A percentile compares a stretch with the other conserved stretches of the same genome.
These are phyloP conservation scores for Phytophthora europaea DNA, from an alignment of 352 stramenopile genomes.

Conservation along the genomic window DNA sequence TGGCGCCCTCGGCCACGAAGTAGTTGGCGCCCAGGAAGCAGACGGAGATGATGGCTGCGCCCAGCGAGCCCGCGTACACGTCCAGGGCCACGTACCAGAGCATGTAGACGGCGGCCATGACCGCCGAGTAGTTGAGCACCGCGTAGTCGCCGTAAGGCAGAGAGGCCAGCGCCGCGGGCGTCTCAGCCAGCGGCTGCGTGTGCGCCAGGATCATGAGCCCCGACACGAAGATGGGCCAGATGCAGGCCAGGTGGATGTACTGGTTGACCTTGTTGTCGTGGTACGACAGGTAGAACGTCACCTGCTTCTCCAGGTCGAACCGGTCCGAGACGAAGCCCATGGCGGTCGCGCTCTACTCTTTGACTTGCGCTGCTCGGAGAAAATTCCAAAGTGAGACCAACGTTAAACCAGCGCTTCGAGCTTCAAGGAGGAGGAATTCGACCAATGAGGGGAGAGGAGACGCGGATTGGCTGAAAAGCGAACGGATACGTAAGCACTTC, in stretches of 20 bases:
- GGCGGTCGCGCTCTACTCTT: not conserved
- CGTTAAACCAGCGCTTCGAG: slow-evolving; percentile 12
- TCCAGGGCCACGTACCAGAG: slow-evolving; percentile 86
- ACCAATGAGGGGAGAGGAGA: not conserved
- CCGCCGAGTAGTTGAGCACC: slow-evolving; percentile 70
- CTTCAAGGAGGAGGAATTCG: slow-evolving; percentile 19
- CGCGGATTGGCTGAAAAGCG: slow-evolving; percentile 23
- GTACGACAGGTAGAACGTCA: slow-evolving; percentile 91
- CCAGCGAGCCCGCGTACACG: slow-evolving; percentile 64
- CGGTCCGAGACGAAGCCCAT: slow-evolving; percentile 64
- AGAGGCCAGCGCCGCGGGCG: slow-evolving; percentile 34
- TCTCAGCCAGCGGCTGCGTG: slow-evolving; percentile 48
- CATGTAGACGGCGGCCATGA: slow-evolving; percentile 79
- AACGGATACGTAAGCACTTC: slow-evolving; percentile 4
- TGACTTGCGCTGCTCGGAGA: not conserved
- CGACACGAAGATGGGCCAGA: slow-evolving; percentile 91
- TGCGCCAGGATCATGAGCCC: slow-evolving; percentile 75
- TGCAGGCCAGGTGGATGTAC: slow-evolving; percentile 87
- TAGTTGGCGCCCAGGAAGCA: slow-evolving; percentile 77
- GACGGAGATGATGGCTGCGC: slow-evolving; percentile 58
- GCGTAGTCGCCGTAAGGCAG: slow-evolving; percentile 64
- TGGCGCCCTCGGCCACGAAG: slow-evolving; percentile 48
- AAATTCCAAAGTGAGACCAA: slow-evolving; percentile 23
- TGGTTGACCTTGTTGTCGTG: slow-evolving; percentile 88
- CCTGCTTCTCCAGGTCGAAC: slow-evolving; percentile 88